phyloP scores from a whole-genome alignment of 345 rosid genomes.

The Clausena lansium region DNA sequence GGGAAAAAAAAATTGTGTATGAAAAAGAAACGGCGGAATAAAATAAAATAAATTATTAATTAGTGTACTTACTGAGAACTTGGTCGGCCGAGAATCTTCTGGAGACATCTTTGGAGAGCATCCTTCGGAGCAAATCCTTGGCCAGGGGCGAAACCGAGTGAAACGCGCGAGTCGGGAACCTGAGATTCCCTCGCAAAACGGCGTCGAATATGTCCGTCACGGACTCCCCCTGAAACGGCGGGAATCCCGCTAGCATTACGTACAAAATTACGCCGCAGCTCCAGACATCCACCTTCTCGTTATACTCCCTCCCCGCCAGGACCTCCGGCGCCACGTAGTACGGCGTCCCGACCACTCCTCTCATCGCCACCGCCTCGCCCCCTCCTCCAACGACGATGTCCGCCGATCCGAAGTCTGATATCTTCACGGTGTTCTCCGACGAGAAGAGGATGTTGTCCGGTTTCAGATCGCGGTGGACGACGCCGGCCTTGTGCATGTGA shows the following conservation, averaged over 20 bases:
- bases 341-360: conserved; percentile 65
- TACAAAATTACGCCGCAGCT: conserved; percentile 60
- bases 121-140: conserved; percentile 54
- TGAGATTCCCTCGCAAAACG: conserved; percentile 50
- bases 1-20: too few species aligned
- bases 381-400: conserved; percentile 22
- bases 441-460: conserved; percentile 61
- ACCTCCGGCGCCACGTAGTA: conserved; percentile 73
- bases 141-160: conserved; percentile 38
- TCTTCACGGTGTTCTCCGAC: conserved; percentile 21
- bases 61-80: conserved; percentile 42
- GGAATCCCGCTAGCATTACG: conserved; percentile 56
- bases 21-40: too few species aligned
- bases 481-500: conserved; percentile 52
- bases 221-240: conserved; percentile 58
- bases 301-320: conserved; percentile 46
- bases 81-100: conserved; percentile 59
- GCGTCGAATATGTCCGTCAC: conserved; percentile 53
- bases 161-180: conserved; percentile 49
- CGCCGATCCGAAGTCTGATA: conserved; percentile 26
- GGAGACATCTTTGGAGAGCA: conserved; percentile 58
- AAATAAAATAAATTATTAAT: not conserved
- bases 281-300: conserved; percentile 66
- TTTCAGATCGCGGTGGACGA: conserved; percentile 62
- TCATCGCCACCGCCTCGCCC: conserved; percentile 12